Base-by-base conservation (phyloP, 768 basidiomycete species). In the Crepidotus variabilis region DNA sequence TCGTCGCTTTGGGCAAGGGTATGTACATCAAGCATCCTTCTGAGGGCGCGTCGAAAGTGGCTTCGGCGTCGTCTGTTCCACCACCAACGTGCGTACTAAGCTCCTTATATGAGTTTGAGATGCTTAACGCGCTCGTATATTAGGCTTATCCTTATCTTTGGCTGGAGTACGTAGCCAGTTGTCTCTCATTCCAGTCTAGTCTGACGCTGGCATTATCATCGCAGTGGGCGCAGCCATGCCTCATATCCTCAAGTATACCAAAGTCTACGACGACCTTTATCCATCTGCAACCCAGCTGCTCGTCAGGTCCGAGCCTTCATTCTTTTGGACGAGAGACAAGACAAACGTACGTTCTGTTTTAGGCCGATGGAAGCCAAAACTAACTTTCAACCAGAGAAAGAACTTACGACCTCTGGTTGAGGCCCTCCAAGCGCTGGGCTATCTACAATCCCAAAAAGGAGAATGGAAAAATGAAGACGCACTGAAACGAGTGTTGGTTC, bases 221-320 rank as follows among this genome's bases (percentile, higher is more conserved):
- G 24, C 53, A 76, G 79, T 80, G 74, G 76, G 76, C n/a, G 80
- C 79, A 4, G 66, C 70, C 50, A 65, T 79, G 4, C 59, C 74
- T 2, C 79, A 79, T 67, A 60, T 82, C 8, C 64, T 70, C 55
- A 82, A 82, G 54, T 82, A 82, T 57, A 71, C 72, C 8, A 63
- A 67, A 33, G 62, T 64, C 1, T 78, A 82, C 55, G 63, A 66
- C 16, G 65, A 76, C 55, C 58, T 77, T 1, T 80, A 79, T 57
- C 79, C 81, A 13, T 56, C 63, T 18, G 73, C 78, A 0, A 72
- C 74, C 1, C 72, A 78, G 57, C 64, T 81, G 23, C 53, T 81
- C 5, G 64, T 81, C 16, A 66, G 69, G 47, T 75, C 72, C 35
- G 65, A 72, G 22, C 56, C 72, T 3, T 65, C 69, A 0, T 71